Conservation (phyloP, 164 flowering plant genomes). For the Paratinospora sagittata region DNA sequence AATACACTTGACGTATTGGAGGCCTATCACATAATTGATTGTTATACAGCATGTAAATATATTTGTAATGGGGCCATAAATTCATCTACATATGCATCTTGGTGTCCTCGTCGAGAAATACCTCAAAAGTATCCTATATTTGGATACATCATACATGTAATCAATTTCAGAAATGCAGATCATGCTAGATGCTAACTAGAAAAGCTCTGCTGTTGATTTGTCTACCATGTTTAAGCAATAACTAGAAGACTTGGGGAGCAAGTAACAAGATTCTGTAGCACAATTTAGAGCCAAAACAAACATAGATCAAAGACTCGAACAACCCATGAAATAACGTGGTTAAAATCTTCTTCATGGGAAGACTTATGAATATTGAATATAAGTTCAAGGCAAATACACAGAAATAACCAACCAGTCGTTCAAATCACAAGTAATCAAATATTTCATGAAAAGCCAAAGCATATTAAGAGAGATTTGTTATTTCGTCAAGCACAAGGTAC, state of each 20-base stretch:
- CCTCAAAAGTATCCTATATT: background rate
- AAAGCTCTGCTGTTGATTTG: background rate
- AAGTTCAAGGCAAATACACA: background rate
- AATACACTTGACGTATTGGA: too few relatives aligned
- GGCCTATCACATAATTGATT: background rate
- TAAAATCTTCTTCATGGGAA: background rate
- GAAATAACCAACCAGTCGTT: background rate
- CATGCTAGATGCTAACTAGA: background rate
- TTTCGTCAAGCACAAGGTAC: background rate
- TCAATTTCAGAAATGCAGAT: background rate
- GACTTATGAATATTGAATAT: background rate
- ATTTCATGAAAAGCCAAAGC: background rate
- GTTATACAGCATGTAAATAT: background rate
- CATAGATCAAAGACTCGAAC: background rate
- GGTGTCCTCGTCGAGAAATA: background rate
- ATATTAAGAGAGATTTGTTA: too few relatives aligned
- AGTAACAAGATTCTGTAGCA: background rate
- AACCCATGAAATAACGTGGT: background rate
- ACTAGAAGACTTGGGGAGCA: background rate
- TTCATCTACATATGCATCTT: background rate
- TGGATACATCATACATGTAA: background rate
- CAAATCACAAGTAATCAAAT: background rate
- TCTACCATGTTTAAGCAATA: background rate
- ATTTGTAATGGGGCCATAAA: background rate
- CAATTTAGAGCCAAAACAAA: background rate